Percentiles rank a stretch among this genome's conserved stretches.
Evolutionary conservation across 495 filamentous ascomycete genomes (phyloP).

Genomic region (Bathelium albidoporum): DNA sequence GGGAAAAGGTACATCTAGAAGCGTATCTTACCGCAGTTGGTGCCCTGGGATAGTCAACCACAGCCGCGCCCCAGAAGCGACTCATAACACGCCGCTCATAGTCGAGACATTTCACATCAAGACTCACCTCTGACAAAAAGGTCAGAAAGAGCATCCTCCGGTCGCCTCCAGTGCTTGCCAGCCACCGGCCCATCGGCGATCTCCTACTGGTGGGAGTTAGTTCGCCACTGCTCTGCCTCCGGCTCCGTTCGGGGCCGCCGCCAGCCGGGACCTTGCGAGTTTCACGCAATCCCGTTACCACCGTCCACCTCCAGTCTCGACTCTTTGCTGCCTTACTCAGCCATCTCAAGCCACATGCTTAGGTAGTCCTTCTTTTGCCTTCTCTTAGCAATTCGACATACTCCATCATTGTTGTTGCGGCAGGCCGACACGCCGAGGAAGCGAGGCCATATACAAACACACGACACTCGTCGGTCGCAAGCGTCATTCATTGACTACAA

Average conservation of each 20-base stretch:
- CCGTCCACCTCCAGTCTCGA: background rate
- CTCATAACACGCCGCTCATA: background rate
- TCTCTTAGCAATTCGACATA: background rate
- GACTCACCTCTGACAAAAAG: background rate
- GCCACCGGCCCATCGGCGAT: conserved; percentile 5
- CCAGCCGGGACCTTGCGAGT: background rate
- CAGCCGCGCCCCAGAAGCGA: background rate
- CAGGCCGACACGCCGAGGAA: background rate
- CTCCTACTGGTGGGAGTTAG: conserved; percentile 1
- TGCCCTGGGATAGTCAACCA: background rate
- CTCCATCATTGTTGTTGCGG: background rate
- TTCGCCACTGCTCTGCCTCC: conserved; percentile 1
- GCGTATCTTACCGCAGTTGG: too few relatives aligned
- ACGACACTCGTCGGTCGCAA: background rate
- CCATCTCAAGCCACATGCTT: background rate
- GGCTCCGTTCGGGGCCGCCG: background rate
- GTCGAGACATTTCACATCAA: background rate
- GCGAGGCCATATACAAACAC: background rate
- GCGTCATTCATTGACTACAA: background rate
- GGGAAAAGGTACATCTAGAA: too few relatives aligned
- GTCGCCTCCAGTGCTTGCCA: conserved; percentile 1
- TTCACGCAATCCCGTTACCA: background rate
- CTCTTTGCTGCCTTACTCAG: background rate
- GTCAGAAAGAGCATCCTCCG: background rate
- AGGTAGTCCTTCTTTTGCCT: background rate